Conservation (phyloP, 495 filamentous ascomycete species). For the Astrocystis sublimbata region DNA sequence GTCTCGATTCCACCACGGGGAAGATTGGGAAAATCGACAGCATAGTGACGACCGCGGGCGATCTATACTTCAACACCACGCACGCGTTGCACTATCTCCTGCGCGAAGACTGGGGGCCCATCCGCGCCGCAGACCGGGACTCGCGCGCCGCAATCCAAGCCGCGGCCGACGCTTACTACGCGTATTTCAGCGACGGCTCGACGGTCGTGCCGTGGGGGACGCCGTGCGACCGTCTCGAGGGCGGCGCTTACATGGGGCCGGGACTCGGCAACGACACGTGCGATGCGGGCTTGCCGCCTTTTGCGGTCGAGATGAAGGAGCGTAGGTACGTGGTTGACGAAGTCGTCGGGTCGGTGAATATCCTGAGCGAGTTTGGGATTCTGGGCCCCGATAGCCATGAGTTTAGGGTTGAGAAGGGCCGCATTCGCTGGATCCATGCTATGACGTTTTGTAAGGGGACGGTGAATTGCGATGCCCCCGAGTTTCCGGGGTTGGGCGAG, state of each 20-base stretch:
- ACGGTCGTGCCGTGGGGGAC: conserved; percentile 28
- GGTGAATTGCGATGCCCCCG: conserved; percentile 22
- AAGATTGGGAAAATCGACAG: conserved; percentile 25
- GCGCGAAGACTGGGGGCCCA: conserved; percentile 30
- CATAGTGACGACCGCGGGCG: conserved; percentile 26
- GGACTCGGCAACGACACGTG: conserved; percentile 26
- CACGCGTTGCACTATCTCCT: conserved; percentile 26
- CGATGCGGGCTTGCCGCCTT: conserved; percentile 22
- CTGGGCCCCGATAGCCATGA: conserved; percentile 25
- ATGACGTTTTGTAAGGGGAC: conserved; percentile 32
- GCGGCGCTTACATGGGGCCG: conserved; percentile 31
- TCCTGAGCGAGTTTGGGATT: conserved; percentile 23
- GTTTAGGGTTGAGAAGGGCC: conserved; percentile 23
- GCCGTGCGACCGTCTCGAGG: conserved; percentile 33
- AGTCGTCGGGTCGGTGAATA: conserved; percentile 17
- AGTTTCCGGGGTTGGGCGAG: conserved; percentile 8
- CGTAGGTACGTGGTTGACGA: conserved; percentile 29
- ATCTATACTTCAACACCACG: conserved; percentile 35
- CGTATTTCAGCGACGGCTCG: conserved; percentile 28
- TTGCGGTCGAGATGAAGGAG: conserved; percentile 23
- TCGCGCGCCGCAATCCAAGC: conserved; percentile 22
- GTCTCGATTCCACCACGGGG: conserved; percentile 12
- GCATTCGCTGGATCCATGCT: conserved; percentile 23
- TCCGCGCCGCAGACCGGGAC: conserved; percentile 25
- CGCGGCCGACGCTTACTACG: conserved; percentile 32